Evolutionary conservation across 2,329 filamentous ascomycete species (phyloP).

Genomic region (Colletotrichum sp.): DNA sequence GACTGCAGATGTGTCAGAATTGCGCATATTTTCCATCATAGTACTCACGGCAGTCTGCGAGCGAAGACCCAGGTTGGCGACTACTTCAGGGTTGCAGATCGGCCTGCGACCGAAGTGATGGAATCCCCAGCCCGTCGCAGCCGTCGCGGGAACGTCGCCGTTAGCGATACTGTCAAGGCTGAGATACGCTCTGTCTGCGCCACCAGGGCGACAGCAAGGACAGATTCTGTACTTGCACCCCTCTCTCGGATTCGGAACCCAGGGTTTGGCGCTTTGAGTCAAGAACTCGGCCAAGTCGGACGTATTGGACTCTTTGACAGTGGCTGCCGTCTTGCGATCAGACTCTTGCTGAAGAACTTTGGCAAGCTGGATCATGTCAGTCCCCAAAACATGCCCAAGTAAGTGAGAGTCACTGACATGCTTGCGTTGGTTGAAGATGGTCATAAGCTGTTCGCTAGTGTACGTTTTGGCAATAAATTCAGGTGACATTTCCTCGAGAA

Average conservation of each 20-base stretch:
- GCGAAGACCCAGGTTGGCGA: slow-evolving; percentile 45
- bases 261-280: slow-evolving; percentile 30
- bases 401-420: slow-evolving; percentile 39
- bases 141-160: slow-evolving; percentile 54
- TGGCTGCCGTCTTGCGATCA: neutral
- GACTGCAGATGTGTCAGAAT: neutral
- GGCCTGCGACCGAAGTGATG: slow-evolving; percentile 48
- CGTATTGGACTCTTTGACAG: neutral
- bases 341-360: slow-evolving; percentile 9
- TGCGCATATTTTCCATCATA: too few relatives aligned
- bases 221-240: slow-evolving; percentile 60
- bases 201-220: slow-evolving; percentile 49
- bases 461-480: slow-evolving; percentile 47
- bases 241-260: slow-evolving; percentile 37
- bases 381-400: too few relatives aligned
- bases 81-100: slow-evolving; percentile 39
- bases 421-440: slow-evolving; percentile 54
- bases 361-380: neutral
- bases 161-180: slow-evolving; percentile 55
- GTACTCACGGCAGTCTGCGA: slow-evolving; percentile 38
- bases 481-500: slow-evolving; percentile 48
- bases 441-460: slow-evolving; percentile 49
- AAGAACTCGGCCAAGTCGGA: neutral
- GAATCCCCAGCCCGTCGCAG: slow-evolving; percentile 59
- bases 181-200: slow-evolving; percentile 49